Evolutionary conservation across 192 early-diverging fungal genomes (phyloP).

Genomic region (Backusella luteola): DNA sequence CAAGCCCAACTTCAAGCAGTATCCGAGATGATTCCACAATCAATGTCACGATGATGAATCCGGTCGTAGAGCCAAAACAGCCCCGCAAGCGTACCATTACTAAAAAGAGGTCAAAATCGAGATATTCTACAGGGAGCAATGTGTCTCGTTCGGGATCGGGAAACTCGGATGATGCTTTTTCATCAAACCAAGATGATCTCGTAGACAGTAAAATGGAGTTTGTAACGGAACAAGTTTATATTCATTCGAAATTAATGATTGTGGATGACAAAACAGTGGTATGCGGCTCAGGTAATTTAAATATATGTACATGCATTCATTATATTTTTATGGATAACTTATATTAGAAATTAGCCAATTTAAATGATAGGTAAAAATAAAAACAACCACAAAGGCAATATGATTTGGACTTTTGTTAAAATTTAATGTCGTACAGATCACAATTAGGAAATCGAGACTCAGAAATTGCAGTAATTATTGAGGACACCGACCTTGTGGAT

Average conservation of each 20-base stretch:
- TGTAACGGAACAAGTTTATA: slow-evolving; percentile 83
- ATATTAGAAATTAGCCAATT: slow-evolving; percentile 20
- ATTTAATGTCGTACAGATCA: slow-evolving; percentile 51
- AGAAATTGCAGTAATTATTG: slow-evolving; percentile 83
- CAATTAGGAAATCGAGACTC: slow-evolving; percentile 86
- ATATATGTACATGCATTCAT: neutral
- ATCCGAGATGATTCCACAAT: neutral
- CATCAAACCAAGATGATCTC: slow-evolving; percentile 12
- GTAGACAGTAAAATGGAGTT: slow-evolving; percentile 38
- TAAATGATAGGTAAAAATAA: slow-evolving; percentile 33
- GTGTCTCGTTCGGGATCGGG: neutral
- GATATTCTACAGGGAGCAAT: neutral
- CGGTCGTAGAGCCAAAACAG: neutral
- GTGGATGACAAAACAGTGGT: slow-evolving; percentile 82
- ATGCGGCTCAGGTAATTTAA: slow-evolving; percentile 64
- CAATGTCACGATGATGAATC: neutral
- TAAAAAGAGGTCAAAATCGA: neutral
- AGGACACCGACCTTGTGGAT: slow-evolving; percentile 68
- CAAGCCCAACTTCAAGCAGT: slow-evolving; percentile 1
- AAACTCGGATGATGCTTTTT: neutral
- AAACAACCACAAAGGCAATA: neutral
- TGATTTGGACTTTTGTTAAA: neutral
- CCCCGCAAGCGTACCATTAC: neutral
- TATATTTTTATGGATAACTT: neutral
- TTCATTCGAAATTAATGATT: slow-evolving; percentile 88